phyloP scores from a whole-genome alignment of 1,139 yeast genomes.

The Geotrichum macrosporum region DNA sequence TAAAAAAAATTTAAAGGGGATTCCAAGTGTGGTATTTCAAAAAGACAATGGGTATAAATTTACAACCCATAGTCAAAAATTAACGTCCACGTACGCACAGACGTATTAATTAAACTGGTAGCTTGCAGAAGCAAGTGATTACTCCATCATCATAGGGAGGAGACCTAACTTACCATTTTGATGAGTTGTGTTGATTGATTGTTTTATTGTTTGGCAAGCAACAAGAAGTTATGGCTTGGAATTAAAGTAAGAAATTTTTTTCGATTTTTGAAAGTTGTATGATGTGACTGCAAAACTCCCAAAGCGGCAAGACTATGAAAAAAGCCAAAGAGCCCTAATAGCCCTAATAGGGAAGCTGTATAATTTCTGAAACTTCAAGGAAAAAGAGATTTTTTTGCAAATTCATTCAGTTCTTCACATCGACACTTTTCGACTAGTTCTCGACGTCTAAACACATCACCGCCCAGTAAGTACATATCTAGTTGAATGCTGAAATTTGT shows the following conservation, averaged over 20 bases:
- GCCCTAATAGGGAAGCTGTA: background rate
- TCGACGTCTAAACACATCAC: constrained; percentile 18
- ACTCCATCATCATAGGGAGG: constrained; percentile 25
- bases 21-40: constrained; percentile 6
- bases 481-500: no score
- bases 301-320: background rate
- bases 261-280: background rate
- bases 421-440: constrained; percentile 17
- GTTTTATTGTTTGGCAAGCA: constrained; percentile 8
- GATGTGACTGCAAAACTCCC: background rate
- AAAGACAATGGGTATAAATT: no score
- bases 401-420: constrained; percentile 17
- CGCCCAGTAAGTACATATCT: constrained; percentile 14
- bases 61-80: no score
- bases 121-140: constrained; percentile 21
- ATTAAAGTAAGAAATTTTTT: background rate
- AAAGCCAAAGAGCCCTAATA: constrained; percentile 1
- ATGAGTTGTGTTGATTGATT: background rate
- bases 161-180: constrained; percentile 24
- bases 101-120: constrained; percentile 8
- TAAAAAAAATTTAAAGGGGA: background rate
- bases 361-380: background rate
- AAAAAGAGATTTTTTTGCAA: constrained; percentile 11
- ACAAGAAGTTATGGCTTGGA: constrained; percentile 6
- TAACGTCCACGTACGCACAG: background rate